A percentile compares a stretch with the other conserved stretches of the same genome.
Evolutionary conservation across 129 eudicot species (phyloP).

Genomic region (Helianthus tuberosus): DNA sequence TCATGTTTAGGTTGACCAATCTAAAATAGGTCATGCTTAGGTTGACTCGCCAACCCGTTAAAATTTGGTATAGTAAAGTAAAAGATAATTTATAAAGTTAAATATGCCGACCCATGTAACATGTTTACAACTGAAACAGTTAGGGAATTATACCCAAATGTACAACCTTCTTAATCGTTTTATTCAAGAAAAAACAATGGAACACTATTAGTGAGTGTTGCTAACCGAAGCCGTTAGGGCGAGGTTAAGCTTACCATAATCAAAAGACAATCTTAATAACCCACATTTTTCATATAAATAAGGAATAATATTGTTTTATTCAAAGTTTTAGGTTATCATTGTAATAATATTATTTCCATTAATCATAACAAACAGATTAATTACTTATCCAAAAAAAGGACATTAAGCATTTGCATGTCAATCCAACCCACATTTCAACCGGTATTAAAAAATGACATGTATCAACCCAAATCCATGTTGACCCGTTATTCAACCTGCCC

Average conservation of each 20-base stretch:
- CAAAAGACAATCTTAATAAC: too few species aligned
- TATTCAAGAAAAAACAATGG: too few species aligned
- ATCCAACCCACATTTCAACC: not conserved
- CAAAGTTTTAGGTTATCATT: not conserved
- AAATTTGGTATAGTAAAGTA: not conserved
- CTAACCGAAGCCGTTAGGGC: too few species aligned
- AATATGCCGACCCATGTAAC: not conserved
- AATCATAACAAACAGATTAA: not conserved
- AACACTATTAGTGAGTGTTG: too few species aligned
- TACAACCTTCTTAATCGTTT: not conserved
- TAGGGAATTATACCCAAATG: not conserved
- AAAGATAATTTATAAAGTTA: too few species aligned
- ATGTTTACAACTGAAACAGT: not conserved
- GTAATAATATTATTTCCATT: not conserved
- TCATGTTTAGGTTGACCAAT: not conserved
- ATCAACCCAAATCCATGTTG: not conserved
- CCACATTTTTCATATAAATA: too few species aligned
- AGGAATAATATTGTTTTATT: not conserved
- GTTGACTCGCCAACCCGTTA: not conserved
- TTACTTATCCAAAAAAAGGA: not conserved
- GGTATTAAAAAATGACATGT: not conserved
- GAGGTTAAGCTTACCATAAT: too few species aligned
- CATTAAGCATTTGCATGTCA: not conserved
- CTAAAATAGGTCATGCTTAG: not conserved
- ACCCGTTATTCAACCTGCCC: not conserved